Base-by-base conservation (phyloP, 2,329 filamentous ascomycete species). In the Xylariaceae sp. region DNA sequence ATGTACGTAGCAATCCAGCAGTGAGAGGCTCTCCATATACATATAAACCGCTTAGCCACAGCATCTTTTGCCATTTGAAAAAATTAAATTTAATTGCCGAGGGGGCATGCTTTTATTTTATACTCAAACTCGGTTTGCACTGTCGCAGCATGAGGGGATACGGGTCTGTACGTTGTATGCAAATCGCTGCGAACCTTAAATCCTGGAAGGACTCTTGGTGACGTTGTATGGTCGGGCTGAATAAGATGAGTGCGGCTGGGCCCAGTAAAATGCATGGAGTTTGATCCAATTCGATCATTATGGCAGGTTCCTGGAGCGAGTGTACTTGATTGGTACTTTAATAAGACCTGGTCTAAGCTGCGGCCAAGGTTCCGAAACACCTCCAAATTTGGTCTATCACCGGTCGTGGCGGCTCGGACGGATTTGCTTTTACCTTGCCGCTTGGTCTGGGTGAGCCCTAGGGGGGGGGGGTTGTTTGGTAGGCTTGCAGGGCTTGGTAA, bases 351-450 rank as follows among this genome's bases (percentile, higher is more conserved):
- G 56, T 40, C 50, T 48, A 48, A 59, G 55, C 54, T 62, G 65
- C 64, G 65, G 54, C 50, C 42, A 55, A 59, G 62, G 62, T 66
- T 59, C 61, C 62, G 65, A 64, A 64, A 69, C 67, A 63, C 64
- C 52, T 60, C 64, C 67, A 68, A 67, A 67, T 67, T 67, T 65
- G 67, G 64, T 59, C 64, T 66, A 67, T 67, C 67, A 62, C 67
- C 65, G 65, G 65, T 67, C 64, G 65, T 66, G 65, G 67, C 64
- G 67, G 64, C 66, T 67, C 66, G 67, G 67, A 69, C 66, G 66
- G 67, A 70, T 70, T 69, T 64, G 64, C 62, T 65, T 62, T 63
- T 66, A 63, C 66, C 64, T 67, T 67, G 66, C 66, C 63, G 64
- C 64, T 68, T 68, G 62, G 64, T 61, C 60, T 67, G 63, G 63